These are phyloP conservation scores for Penicillium sp. DNA, from an alignment of 2,329 filamentous ascomycete species.

Conservation along the genomic window DNA sequence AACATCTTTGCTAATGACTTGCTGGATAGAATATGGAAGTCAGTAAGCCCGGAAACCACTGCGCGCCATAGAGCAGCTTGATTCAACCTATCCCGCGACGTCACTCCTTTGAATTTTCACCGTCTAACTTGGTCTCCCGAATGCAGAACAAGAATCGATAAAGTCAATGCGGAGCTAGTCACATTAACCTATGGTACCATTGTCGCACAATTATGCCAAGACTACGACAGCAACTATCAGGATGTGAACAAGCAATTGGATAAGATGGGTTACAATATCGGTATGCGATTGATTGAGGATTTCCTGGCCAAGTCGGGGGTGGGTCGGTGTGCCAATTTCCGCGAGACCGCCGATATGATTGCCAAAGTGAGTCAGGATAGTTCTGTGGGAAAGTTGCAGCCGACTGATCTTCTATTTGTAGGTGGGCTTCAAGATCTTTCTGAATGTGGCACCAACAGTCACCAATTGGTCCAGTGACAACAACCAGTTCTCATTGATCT, in stretches of 20 bases:
- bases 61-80: background rate
- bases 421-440: constrained; percentile 98
- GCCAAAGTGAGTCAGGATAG: constrained; percentile 64
- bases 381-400: background rate
- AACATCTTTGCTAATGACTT: constrained; percentile 29
- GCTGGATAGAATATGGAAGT: constrained; percentile 84
- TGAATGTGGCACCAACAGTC: constrained; percentile 91
- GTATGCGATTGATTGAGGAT: constrained; percentile 91
- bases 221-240: constrained; percentile 89
- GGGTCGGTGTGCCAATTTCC: constrained; percentile 85
- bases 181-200: constrained; percentile 98
- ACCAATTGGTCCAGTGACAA: constrained; percentile 96
- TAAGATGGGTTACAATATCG: constrained; percentile 99
- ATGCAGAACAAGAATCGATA: constrained; percentile 84
- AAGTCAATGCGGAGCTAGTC: constrained; percentile 96
- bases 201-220: constrained; percentile 92
- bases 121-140: background rate
- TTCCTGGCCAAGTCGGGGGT: constrained; percentile 95
- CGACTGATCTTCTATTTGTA: constrained; percentile 37
- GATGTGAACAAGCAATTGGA: constrained; percentile 98
- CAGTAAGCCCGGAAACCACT: constrained; percentile 46
- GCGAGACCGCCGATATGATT: constrained; percentile 96
- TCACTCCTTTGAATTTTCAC: background rate
- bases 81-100: background rate
- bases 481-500: constrained; percentile 93